phyloP scores from a whole-genome alignment of 73 alveolate genomes.

The Loxodes magnus region DNA sequence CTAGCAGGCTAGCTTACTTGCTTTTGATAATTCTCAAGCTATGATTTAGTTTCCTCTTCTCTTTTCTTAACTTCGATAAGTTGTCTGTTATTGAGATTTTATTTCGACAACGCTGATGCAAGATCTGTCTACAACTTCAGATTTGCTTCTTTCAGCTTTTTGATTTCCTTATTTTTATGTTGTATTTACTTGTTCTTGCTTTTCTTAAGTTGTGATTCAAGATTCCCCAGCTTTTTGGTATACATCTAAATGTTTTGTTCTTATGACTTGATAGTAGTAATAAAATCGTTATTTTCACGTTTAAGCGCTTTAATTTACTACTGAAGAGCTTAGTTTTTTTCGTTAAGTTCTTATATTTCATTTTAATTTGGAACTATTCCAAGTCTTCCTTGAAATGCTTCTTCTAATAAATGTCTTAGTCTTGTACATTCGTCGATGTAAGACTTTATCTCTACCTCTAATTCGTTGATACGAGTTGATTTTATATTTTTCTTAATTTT shows the following conservation, averaged over 20 bases:
- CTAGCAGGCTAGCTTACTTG: too few relatives aligned
- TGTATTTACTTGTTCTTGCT: not conserved
- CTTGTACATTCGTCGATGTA: slow-evolving; percentile 33
- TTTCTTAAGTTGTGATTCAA: not conserved
- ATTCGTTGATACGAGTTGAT: slow-evolving; percentile 16
- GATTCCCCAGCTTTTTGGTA: not conserved
- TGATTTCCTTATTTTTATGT: not conserved
- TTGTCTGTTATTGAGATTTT: too few relatives aligned
- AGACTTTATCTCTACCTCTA: slow-evolving; percentile 28
- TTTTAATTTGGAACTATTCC: not conserved
- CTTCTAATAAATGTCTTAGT: slow-evolving; percentile 24
- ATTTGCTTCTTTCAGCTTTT: slow-evolving; percentile 2
- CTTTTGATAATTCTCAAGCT: too few relatives aligned
- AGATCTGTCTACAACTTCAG: too few relatives aligned
- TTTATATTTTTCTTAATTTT: slow-evolving; percentile 3
- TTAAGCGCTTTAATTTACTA: not conserved
- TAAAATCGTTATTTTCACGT: not conserved
- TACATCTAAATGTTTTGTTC: not conserved
- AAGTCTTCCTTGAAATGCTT: not conserved
- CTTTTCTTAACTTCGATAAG: too few relatives aligned
- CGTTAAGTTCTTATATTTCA: slow-evolving; percentile 1
- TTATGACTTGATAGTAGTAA: slow-evolving; percentile 1
- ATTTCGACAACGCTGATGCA: too few relatives aligned
- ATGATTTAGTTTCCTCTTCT: too few relatives aligned
- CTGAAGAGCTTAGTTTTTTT: not conserved